Percentiles rank a stretch among this genome's conserved stretches.
Evolutionary conservation across 2,329 filamentous ascomycete species (phyloP).

Genomic region (Orbilia oligospora): DNA sequence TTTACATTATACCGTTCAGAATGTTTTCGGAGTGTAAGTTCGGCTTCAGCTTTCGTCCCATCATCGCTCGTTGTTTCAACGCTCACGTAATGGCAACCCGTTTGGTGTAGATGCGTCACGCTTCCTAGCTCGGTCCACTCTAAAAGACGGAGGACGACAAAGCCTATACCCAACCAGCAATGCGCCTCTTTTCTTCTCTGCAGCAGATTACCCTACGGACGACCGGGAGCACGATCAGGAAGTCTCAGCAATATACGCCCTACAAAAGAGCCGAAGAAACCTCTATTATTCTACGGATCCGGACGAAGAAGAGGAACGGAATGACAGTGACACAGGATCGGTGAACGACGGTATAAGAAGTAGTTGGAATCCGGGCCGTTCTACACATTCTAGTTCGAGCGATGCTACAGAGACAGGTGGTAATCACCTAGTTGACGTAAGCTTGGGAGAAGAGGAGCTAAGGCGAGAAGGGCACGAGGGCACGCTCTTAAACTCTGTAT

Average conservation of each 20-base stretch:
- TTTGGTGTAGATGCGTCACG: conserved; percentile 84
- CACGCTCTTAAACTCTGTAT: conserved; percentile 61
- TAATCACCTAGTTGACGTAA: conserved; percentile 63
- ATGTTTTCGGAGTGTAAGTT: conserved; percentile 93
- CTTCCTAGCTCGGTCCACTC: conserved; percentile 94
- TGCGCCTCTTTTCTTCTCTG: conserved; percentile 94
- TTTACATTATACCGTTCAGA: conserved; percentile 64
- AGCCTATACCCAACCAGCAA: conserved; percentile 64
- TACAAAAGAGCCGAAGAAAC: conserved; percentile 89
- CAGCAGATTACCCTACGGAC: conserved; percentile 91
- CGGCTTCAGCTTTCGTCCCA: conserved; percentile 9
- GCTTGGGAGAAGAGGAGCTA: conserved; percentile 68
- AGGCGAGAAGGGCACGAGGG: conserved; percentile 60
- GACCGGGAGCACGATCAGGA: conserved; percentile 91
- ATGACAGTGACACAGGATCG: conserved; percentile 56
- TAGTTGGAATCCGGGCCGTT: conserved; percentile 73
- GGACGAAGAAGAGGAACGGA: conserved; percentile 72
- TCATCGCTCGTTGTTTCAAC: conserved; percentile 29
- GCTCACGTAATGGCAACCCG: conserved; percentile 44
- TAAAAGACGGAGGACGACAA: conserved; percentile 65
- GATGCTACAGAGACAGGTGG: conserved; percentile 65
- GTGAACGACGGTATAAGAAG: conserved; percentile 73
- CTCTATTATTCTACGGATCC: conserved; percentile 75
- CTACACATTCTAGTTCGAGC: conserved; percentile 68
- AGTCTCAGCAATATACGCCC: conserved; percentile 91